Percentiles rank a stretch among this genome's conserved stretches.
phyloP scores from a whole-genome alignment of 2,329 filamentous ascomycete genomes.

The Trichoderma oligosporum region DNA sequence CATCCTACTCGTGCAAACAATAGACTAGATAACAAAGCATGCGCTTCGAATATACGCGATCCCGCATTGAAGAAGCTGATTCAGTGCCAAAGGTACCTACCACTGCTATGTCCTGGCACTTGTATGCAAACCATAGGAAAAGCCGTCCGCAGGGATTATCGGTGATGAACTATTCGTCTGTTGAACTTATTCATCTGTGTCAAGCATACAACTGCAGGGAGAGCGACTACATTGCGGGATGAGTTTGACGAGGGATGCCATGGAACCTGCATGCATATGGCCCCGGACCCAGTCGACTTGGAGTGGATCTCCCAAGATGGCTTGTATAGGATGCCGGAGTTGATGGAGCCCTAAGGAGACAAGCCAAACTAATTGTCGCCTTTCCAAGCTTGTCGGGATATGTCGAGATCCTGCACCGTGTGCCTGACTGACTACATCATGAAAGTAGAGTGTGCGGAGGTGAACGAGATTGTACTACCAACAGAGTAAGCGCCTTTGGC shows the following conservation, averaged over 20 bases:
- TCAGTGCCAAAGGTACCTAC: too few species aligned
- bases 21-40: too few species aligned
- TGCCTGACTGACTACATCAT: not conserved
- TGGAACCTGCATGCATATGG: not conserved
- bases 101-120: too few species aligned
- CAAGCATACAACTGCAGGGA: not conserved
- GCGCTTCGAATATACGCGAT: too few species aligned
- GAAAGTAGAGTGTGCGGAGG: not conserved
- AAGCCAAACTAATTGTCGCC: not conserved
- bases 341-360: not conserved
- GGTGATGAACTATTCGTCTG: not conserved
- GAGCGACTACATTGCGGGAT: not conserved
- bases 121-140: too few species aligned
- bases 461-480: not conserved
- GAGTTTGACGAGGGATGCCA: not conserved
- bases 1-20: not conserved
- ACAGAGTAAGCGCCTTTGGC: not conserved
- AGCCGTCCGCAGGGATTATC: not conserved
- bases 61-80: too few species aligned
- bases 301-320: not conserved
- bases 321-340: not conserved
- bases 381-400: not conserved
- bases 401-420: not conserved
- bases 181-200: too few species aligned
- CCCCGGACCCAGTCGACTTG: not conserved